phyloP scores from a whole-genome alignment of 139 green algal genomes.

The Haematococcus lacustris region DNA sequence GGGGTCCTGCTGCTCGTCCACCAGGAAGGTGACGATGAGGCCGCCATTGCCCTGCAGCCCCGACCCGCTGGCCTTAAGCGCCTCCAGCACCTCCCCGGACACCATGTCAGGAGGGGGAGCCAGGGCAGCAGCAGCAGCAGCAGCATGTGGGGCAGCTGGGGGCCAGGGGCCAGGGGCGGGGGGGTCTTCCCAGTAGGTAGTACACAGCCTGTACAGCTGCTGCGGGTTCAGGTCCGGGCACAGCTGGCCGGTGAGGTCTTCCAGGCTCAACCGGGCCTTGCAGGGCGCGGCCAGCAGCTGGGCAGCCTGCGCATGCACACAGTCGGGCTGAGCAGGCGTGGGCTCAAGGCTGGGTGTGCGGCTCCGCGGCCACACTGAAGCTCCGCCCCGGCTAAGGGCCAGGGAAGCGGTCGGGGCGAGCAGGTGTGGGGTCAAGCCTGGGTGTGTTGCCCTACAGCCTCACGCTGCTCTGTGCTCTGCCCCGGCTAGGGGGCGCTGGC shows the following conservation, averaged over 20 bases:
- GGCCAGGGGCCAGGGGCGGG: background rate
- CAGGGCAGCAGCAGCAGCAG: constrained; percentile 1
- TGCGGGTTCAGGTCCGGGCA: constrained; percentile 31
- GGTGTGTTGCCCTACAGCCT: too few species aligned
- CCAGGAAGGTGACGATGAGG: constrained; percentile 35
- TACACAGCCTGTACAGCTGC: constrained; percentile 33
- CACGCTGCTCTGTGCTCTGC: too few species aligned
- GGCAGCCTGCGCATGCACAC: too few species aligned
- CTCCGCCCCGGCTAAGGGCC: too few species aligned
- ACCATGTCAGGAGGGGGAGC: constrained; percentile 4
- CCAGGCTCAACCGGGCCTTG: constrained; percentile 21
- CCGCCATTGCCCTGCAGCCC: constrained; percentile 27
- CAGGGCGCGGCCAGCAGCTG: too few species aligned
- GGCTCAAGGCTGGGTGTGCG: too few species aligned
- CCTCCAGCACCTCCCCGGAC: constrained; percentile 33
- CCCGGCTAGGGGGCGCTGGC: too few species aligned
- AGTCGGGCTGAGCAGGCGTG: too few species aligned
- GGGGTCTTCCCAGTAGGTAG: constrained; percentile 37
- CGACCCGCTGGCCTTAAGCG: constrained; percentile 18
- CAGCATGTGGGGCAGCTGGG: background rate
- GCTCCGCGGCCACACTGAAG: too few species aligned
- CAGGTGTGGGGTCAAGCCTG: too few species aligned
- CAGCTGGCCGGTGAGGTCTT: constrained; percentile 24
- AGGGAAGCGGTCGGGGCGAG: too few species aligned
- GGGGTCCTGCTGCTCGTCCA: constrained; percentile 18